phyloP scores from a whole-genome alignment of 2,329 filamentous ascomycete species.

The Pseudogymnoascus sp. region DNA sequence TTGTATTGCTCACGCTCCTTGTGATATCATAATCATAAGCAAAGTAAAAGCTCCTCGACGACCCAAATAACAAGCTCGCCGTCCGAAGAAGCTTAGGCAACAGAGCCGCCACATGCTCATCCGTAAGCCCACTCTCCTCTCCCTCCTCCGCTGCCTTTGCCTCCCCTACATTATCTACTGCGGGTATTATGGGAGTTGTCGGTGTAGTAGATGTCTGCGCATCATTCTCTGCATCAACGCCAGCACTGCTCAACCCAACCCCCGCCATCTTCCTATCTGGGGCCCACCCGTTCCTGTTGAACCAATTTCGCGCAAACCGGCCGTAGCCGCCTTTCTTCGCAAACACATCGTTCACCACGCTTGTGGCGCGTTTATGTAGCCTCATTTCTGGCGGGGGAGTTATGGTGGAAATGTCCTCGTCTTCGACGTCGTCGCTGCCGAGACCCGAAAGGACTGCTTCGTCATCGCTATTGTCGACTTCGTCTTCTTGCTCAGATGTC shows the following conservation, averaged over 20 bases:
- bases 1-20: conserved; percentile 43
- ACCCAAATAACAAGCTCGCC: conserved; percentile 74
- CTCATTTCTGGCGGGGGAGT: neutral
- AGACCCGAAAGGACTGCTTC: conserved; percentile 30
- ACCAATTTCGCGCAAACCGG: conserved; percentile 84
- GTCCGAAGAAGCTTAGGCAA: conserved; percentile 80
- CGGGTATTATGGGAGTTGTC: neutral
- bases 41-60: conserved; percentile 83
- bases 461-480: conserved; percentile 42
- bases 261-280: conserved; percentile 31
- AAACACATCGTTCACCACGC: conserved; percentile 83
- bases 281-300: conserved; percentile 76
- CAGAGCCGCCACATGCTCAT: conserved; percentile 31
- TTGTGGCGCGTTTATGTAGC: conserved; percentile 36
- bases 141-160: neutral
- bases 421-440: conserved; percentile 38
- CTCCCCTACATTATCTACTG: neutral
- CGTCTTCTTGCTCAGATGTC: conserved; percentile 16
- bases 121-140: neutral
- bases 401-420: conserved; percentile 18
- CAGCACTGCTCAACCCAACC: conserved; percentile 1
- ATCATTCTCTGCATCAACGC: conserved; percentile 4
- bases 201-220: neutral
- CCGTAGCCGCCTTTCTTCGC: conserved; percentile 76
- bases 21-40: conserved; percentile 94